phyloP scores from a whole-genome alignment of 2,329 filamentous ascomycete species.

The Fusarium sp. region DNA sequence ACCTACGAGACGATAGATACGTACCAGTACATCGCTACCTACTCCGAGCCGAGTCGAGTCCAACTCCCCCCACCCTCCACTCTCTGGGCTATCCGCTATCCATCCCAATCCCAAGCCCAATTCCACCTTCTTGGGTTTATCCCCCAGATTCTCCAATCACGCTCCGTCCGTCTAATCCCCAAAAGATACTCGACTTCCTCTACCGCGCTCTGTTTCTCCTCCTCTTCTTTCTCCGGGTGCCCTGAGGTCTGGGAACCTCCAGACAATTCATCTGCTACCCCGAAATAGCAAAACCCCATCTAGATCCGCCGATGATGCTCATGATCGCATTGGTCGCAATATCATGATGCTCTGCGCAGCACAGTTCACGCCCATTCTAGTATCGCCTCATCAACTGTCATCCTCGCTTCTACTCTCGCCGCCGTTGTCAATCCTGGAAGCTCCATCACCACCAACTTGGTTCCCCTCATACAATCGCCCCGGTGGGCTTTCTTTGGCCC shows the following conservation, averaged over 20 bases:
- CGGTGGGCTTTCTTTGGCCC: slow-evolving; percentile 12
- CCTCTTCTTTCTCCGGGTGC: slow-evolving; percentile 32
- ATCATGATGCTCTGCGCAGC: slow-evolving; percentile 61
- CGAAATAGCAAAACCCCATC: slow-evolving; percentile 24
- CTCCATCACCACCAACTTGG: slow-evolving; percentile 18
- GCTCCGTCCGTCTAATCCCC: slow-evolving; percentile 41
- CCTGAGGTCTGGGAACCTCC: slow-evolving; percentile 41
- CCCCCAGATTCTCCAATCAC: slow-evolving; percentile 50
- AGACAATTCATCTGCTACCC: slow-evolving; percentile 29
- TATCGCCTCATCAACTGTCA: slow-evolving; percentile 46
- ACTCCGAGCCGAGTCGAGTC: slow-evolving; percentile 20
- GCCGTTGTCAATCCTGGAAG: slow-evolving; percentile 18
- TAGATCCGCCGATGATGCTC: slow-evolving; percentile 50
- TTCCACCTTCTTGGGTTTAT: slow-evolving; percentile 35
- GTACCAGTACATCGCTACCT: slow-evolving; percentile 22
- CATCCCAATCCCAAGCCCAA: slow-evolving; percentile 26
- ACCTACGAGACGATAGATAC: slow-evolving; percentile 32
- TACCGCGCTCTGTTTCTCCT: slow-evolving; percentile 31
- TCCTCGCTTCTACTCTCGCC: slow-evolving; percentile 1
- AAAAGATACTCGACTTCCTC: slow-evolving; percentile 40
- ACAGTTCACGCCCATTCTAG: slow-evolving; percentile 51
- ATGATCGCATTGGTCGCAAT: slow-evolving; percentile 52
- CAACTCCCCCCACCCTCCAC: slow-evolving; percentile 34
- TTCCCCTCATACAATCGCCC: slow-evolving; percentile 21
- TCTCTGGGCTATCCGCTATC: neutral